Conservation (phyloP, 2,329 filamentous ascomycete genomes). For the Pseudocercospora musae region DNA sequence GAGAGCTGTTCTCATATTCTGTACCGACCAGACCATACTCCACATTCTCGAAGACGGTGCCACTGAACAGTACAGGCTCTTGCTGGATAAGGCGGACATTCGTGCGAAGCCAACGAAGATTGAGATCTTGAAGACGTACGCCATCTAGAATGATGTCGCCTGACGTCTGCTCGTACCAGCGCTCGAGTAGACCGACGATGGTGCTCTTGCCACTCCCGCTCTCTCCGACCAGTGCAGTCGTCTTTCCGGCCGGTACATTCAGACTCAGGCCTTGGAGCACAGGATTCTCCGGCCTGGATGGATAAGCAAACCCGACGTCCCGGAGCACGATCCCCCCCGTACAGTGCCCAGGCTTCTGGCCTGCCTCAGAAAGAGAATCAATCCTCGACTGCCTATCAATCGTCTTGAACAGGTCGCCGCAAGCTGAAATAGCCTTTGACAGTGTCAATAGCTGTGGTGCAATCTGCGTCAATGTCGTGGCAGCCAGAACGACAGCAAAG, state of each 20-base stretch:
- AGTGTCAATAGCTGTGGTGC: slow-evolving; percentile 41
- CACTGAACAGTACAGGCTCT: not conserved
- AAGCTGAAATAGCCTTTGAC: slow-evolving; percentile 41
- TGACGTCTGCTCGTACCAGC: slow-evolving; percentile 31
- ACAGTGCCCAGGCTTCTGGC: slow-evolving; percentile 20
- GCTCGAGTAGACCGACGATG: slow-evolving; percentile 33
- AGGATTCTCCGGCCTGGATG: slow-evolving; percentile 40
- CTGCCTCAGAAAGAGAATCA: slow-evolving; percentile 34
- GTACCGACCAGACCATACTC: slow-evolving; percentile 12
- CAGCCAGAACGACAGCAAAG: slow-evolving; percentile 14
- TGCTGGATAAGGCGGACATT: slow-evolving; percentile 19
- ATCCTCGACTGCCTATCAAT: slow-evolving; percentile 41
- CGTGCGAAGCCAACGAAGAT: slow-evolving; percentile 31
- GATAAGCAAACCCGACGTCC: slow-evolving; percentile 69
- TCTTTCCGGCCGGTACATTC: slow-evolving; percentile 39
- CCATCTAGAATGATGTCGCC: slow-evolving; percentile 34
- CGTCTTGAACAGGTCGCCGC: slow-evolving; percentile 39
- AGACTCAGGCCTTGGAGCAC: slow-evolving; percentile 37
- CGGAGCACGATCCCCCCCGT: slow-evolving; percentile 56
- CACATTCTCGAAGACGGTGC: not conserved
- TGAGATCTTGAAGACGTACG: slow-evolving; percentile 24
- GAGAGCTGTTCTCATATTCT: slow-evolving; percentile 12
- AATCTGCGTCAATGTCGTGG: slow-evolving; percentile 38
- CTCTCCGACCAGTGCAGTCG: slow-evolving; percentile 44
- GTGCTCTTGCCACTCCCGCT: slow-evolving; percentile 40